Conservation (phyloP, 768 basidiomycete genomes). For the Boletus huronensis region DNA sequence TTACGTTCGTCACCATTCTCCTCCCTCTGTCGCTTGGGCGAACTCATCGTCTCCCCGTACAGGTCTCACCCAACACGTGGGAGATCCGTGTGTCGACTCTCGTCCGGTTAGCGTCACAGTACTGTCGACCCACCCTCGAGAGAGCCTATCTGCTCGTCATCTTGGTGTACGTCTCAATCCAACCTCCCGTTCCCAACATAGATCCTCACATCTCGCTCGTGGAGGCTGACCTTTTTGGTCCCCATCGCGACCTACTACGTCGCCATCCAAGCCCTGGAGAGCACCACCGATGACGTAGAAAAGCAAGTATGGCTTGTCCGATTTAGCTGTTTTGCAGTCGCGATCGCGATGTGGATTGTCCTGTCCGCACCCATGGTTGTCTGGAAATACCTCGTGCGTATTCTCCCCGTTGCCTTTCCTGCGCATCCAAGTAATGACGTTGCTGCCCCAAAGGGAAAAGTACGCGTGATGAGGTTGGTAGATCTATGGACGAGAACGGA, state of each 20-base stretch:
- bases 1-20: constrained; percentile 29
- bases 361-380: constrained; percentile 40
- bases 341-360: constrained; percentile 37
- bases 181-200: not conserved
- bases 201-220: not conserved
- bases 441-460: constrained; percentile 37
- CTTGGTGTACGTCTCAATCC: constrained; percentile 35
- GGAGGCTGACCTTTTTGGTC: constrained; percentile 38
- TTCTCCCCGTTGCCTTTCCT: not conserved
- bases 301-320: constrained; percentile 34
- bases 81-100: constrained; percentile 39
- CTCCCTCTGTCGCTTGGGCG: not conserved
- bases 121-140: constrained; percentile 45
- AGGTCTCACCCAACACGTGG: constrained; percentile 47
- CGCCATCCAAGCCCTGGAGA: constrained; percentile 21
- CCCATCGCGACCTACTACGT: constrained; percentile 40
- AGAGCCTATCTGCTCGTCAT: constrained; percentile 38
- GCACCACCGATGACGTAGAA: constrained; percentile 4
- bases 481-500: constrained; percentile 42
- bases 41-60: not conserved
- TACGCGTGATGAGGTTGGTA: constrained; percentile 36
- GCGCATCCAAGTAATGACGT: not conserved
- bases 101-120: constrained; percentile 35
- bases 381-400: constrained; percentile 47
- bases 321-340: constrained; percentile 34